Conservation (phyloP, 495 filamentous ascomycete genomes). For the Cudoniella acicularis region DNA sequence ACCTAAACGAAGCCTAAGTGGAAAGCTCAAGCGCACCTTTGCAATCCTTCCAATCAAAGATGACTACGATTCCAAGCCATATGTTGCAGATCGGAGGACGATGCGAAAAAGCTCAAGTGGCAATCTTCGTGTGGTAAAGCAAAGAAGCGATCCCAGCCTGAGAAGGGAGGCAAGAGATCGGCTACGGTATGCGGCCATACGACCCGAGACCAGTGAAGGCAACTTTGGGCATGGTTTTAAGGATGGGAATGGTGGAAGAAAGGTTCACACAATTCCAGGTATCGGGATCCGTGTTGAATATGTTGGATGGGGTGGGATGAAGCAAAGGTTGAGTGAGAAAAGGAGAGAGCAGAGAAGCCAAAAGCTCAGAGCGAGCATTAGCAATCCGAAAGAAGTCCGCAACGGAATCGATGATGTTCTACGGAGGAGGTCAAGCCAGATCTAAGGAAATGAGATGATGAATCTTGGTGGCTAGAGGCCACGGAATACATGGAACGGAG, state of each 20-base stretch:
- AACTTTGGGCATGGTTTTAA: conserved; percentile 21
- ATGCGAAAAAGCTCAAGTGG: conserved; percentile 46
- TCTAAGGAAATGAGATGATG: neutral
- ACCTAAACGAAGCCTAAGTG: conserved; percentile 46
- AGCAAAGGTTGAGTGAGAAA: conserved; percentile 50
- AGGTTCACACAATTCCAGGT: conserved; percentile 37
- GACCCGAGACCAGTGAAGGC: neutral
- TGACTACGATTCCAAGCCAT: conserved; percentile 36
- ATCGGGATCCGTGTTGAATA: conserved; percentile 50
- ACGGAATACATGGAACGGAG: neutral
- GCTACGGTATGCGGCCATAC: conserved; percentile 1
- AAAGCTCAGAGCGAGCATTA: conserved; percentile 67
- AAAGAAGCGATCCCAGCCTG: conserved; percentile 24
- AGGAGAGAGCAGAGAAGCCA: conserved; percentile 65
- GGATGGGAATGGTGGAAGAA: conserved; percentile 33
- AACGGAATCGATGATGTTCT: conserved; percentile 52
- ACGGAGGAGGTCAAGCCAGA: conserved; percentile 1
- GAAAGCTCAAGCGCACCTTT: conserved; percentile 42
- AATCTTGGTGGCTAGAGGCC: neutral
- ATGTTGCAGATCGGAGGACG: conserved; percentile 42
- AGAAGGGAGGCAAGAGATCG: conserved; percentile 4
- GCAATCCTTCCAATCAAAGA: conserved; percentile 43
- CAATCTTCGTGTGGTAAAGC: conserved; percentile 46
- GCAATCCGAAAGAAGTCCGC: conserved; percentile 42
- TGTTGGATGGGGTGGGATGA: conserved; percentile 38